A percentile compares a stretch with the other conserved stretches of the same genome.
Evolutionary conservation across 73 alveolate species (phyloP).

Genomic region (Stentor coeruleus): DNA sequence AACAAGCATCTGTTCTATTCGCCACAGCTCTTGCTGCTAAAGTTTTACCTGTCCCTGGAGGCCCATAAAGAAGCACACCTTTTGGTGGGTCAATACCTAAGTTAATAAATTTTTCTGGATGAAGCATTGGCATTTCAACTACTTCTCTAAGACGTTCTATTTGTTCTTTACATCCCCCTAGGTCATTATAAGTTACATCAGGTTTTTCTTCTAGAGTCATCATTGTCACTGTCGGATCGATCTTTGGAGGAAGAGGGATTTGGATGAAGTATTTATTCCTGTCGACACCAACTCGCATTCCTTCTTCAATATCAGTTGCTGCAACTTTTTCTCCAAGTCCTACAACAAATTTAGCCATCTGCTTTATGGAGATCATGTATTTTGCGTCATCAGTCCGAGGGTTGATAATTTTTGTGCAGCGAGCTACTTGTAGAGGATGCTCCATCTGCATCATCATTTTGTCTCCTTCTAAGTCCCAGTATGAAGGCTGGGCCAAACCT

Average conservation of each 20-base stretch:
- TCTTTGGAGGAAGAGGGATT: conserved; percentile 98
- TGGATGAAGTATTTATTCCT: conserved; percentile 64
- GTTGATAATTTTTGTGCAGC: conserved; percentile 91
- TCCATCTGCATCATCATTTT: conserved; percentile 81
- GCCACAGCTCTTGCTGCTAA: conserved; percentile 99
- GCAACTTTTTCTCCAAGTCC: conserved; percentile 98
- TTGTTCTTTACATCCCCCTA: conserved; percentile 98
- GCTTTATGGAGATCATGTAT: conserved; percentile 94
- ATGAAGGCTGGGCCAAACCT: conserved; percentile 93
- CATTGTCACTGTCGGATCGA: conserved; percentile 99
- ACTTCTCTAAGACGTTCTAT: conserved; percentile 58
- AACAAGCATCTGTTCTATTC: conserved; percentile 94
- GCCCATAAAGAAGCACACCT: conserved; percentile 97
- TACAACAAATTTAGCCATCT: conserved; percentile 98
- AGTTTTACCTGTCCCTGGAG: conserved; percentile 99
- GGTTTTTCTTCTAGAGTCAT: conserved; percentile 99
- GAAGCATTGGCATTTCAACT: conserved; percentile 72
- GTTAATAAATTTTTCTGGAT: conserved; percentile 79
- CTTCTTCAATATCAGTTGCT: conserved; percentile 99
- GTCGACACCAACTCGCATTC: conserved; percentile 96
- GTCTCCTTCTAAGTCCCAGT: conserved; percentile 90
- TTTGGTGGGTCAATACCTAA: conserved; percentile 98
- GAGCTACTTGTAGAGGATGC: conserved; percentile 88
- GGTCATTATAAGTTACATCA: conserved; percentile 98
- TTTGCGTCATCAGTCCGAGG: conserved; percentile 86